Base-by-base conservation (phyloP, 331 rosid species). In the Cydonia oblonga region DNA sequence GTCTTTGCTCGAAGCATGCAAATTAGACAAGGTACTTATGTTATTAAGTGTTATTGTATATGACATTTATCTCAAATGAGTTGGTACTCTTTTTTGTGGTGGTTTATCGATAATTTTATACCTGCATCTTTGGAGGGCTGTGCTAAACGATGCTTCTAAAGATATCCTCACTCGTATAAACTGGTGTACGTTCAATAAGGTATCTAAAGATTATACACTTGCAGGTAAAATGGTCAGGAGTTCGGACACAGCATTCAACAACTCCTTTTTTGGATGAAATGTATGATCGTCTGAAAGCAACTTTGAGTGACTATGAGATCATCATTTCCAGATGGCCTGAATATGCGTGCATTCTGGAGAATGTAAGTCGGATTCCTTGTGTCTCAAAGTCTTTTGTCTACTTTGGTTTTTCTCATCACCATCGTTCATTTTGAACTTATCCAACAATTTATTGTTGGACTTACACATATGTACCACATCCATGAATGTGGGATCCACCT, bases 221-320 rank as follows among this genome's bases (percentile, higher is more conserved):
- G 85, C 87, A 95, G 99, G 96, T 95, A 56, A 95, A 95, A 82
- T 91, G 99, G 99, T 89, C 97, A 5, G 99, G 99, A 74, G 96
- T 90, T 70, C 87, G 85, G 84, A 95, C 96, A 38, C 96, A 77
- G 29, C 99, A 95, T 81, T 91, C 93, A 33, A 95, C 99, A 3
- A 95, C 99, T 74, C 99, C 99, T 66, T 95, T 95, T 86, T 82
- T 95, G 40, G 99, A 88, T 85, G 99, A 95, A 69, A 91, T 95
- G 96, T 95, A 91, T 78, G 96, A 91, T 51, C 92, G 89, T 70
- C 86, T 95, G 81, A 90, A 86, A 81, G 96, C 82, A 83, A 91
- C 96, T n/a, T 83, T 95, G 86, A 86, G 88, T 29, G 96, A 88
- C 69, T 95, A 88, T 63, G 96, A 90, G 81, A 87, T 91, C 84